phyloP scores from a whole-genome alignment of 805 yeast species.

The Monosporozyma unispora region DNA sequence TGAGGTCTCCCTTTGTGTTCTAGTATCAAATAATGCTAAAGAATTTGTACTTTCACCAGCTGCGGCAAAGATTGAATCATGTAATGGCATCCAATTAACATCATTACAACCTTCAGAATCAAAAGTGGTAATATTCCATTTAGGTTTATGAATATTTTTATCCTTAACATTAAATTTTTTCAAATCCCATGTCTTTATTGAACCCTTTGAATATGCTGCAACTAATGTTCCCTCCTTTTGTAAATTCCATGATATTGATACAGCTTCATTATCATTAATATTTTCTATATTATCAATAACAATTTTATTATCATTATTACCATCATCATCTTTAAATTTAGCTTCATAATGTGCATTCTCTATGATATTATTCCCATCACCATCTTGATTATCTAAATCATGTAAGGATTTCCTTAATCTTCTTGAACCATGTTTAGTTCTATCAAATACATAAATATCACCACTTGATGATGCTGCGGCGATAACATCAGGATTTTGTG shows the following conservation, averaged over 20 bases:
- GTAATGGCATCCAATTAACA: slow-evolving; percentile 56
- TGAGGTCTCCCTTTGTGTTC: slow-evolving; percentile 25
- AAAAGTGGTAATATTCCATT: slow-evolving; percentile 5
- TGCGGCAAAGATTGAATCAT: slow-evolving; percentile 50
- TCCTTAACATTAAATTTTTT: slow-evolving; percentile 29
- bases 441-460: slow-evolving; percentile 56
- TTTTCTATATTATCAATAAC: slow-evolving; percentile 11
- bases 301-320: slow-evolving; percentile 8
- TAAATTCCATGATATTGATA: slow-evolving; percentile 69
- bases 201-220: slow-evolving; percentile 57
- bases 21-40: slow-evolving; percentile 45
- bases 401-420: slow-evolving; percentile 15
- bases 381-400: not conserved
- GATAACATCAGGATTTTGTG: slow-evolving; percentile 78
- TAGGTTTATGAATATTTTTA: slow-evolving; percentile 22
- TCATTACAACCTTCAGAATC: slow-evolving; percentile 57
- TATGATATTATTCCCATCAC: not conserved
- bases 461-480: slow-evolving; percentile 67
- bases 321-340: slow-evolving; percentile 9
- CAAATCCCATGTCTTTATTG: slow-evolving; percentile 61
- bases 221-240: slow-evolving; percentile 50
- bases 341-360: slow-evolving; percentile 12
- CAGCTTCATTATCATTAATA: slow-evolving; percentile 40
- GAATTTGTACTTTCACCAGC: slow-evolving; percentile 55
- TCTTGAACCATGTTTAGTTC: slow-evolving; percentile 66